phyloP scores from a whole-genome alignment of 208 protist genomes.

The Wallacemonas sp. region DNA sequence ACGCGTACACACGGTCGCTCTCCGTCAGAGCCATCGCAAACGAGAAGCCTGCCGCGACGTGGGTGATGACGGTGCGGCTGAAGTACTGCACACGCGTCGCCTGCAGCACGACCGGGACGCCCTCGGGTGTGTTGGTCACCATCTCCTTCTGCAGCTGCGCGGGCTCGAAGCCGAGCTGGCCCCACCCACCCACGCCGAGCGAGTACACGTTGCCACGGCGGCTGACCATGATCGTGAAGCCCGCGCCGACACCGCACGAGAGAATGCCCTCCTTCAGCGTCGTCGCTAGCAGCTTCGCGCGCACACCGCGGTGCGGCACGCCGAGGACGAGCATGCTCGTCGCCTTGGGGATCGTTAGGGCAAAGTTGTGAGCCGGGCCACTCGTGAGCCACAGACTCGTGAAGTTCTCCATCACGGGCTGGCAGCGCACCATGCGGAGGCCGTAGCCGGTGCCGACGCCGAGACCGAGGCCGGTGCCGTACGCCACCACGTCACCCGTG shows the following conservation, averaged over 20 bases:
- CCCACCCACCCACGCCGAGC: conserved; percentile 78
- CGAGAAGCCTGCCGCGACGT: conserved; percentile 56
- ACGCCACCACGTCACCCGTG: conserved; percentile 68
- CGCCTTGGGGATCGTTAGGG: conserved; percentile 61
- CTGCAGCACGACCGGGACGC: conserved; percentile 64
- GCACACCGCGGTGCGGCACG: conserved; percentile 60
- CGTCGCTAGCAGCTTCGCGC: conserved; percentile 30
- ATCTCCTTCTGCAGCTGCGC: conserved; percentile 23
- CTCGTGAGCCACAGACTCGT: conserved; percentile 49
- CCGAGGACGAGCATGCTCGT: conserved; percentile 68
- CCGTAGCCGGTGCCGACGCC: conserved; percentile 69
- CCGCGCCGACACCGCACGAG: conserved; percentile 58
- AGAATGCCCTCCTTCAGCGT: conserved; percentile 71
- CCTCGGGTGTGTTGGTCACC: conserved; percentile 55
- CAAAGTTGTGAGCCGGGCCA: conserved; percentile 63
- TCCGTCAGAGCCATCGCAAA: conserved; percentile 71
- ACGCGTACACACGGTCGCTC: conserved; percentile 71
- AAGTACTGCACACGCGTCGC: conserved; percentile 71
- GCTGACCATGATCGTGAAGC: conserved; percentile 77
- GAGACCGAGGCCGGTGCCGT: conserved; percentile 65
- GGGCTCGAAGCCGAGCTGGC: conserved; percentile 72
- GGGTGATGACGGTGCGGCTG: conserved; percentile 47
- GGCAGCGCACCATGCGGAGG: conserved; percentile 62
- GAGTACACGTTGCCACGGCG: conserved; percentile 65
- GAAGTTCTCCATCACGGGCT: conserved; percentile 68